Base-by-base conservation (phyloP, 176 grass and related monocot genomes). In the Dactylis glomerata region DNA sequence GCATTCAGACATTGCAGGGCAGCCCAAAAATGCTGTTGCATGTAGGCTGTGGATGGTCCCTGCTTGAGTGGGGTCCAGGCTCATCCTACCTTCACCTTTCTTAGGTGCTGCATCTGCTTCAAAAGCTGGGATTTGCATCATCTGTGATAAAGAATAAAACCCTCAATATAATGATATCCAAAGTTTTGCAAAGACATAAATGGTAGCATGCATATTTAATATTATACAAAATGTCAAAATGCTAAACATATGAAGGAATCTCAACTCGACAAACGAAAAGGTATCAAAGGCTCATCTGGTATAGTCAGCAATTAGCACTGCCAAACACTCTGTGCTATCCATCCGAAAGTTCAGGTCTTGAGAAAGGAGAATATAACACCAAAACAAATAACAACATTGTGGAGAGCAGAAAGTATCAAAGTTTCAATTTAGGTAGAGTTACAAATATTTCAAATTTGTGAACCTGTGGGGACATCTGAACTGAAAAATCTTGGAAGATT, bases 11-110 rank as follows among this genome's bases (percentile, higher is more conserved):
- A 54, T 79, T 11, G 34, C 46, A 86, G 34, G 22, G 78, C 78
- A 82, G 42, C 33, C 61, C 71, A 77, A 82, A 78, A 78, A 90
- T 78, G 65, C 22, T 45, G 86, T 77, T 69, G 85, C 76, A 56
- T 54, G 68, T 46, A 57, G 68, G 3, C 23, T 74, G n/a, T 83
- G 33, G 46, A 63, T 47, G 73, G 84, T 72, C 66, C 74, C 23
- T 82, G 14, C 45, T 75, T 79, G 37, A 66, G 84, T 74, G 80
- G 45, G 80, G 45, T 83, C 49, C 68, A 83, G 40, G 74, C 28
- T 63, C 80, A 83, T 71, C 67, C 32, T 45, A 38, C 80, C 77
- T 83, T 78, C 41, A 74, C 66, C 56, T 66, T 83, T 79, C 37
- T 79, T 83, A 57, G 79, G 84, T 79, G 58, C 64, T 54, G 46